A percentile compares a stretch with the other conserved stretches of the same genome.
phyloP scores from a whole-genome alignment of 805 yeast genomes.

The Vanderwaltozyma tropicalis region DNA sequence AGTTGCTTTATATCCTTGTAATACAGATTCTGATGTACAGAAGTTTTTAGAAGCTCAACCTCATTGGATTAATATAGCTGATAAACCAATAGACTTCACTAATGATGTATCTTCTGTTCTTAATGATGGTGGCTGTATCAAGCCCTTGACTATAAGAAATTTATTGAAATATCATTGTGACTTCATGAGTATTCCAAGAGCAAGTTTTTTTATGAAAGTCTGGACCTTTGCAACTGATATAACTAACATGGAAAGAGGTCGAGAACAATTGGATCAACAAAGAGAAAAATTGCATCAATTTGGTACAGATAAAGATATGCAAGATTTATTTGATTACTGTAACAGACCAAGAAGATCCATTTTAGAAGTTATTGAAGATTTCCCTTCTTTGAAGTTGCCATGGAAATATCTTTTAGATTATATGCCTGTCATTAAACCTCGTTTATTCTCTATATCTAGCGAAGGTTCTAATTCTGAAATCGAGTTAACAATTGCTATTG shows the following conservation, averaged over 20 bases:
- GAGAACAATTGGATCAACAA: constrained; percentile 44
- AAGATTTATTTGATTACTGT: constrained; percentile 84
- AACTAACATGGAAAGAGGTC: constrained; percentile 18
- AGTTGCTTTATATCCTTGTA: constrained; percentile 62
- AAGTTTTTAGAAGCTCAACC: constrained; percentile 51
- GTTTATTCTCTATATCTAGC: constrained; percentile 81
- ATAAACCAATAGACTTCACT: constrained; percentile 33
- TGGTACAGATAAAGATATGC: constrained; percentile 56
- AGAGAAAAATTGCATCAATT: constrained; percentile 68
- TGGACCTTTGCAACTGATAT: constrained; percentile 66
- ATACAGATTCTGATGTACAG: constrained; percentile 54
- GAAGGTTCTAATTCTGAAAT: constrained; percentile 32
- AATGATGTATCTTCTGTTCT: constrained; percentile 14
- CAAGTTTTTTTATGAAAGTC: constrained; percentile 64
- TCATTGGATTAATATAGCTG: constrained; percentile 65
- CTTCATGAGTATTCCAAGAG: constrained; percentile 68
- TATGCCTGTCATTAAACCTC: constrained; percentile 68
- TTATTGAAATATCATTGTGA: constrained; percentile 74
- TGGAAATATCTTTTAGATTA: constrained; percentile 64
- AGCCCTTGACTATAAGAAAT: constrained; percentile 56
- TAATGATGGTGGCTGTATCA: constrained; percentile 52
- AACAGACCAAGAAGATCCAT: constrained; percentile 85
- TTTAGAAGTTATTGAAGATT: constrained; percentile 74
- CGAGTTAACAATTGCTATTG: constrained; percentile 74
- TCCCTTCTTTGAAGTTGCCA: constrained; percentile 67